phyloP scores from a whole-genome alignment of 306 rosid genomes.

The Echinosophora koreensis region DNA sequence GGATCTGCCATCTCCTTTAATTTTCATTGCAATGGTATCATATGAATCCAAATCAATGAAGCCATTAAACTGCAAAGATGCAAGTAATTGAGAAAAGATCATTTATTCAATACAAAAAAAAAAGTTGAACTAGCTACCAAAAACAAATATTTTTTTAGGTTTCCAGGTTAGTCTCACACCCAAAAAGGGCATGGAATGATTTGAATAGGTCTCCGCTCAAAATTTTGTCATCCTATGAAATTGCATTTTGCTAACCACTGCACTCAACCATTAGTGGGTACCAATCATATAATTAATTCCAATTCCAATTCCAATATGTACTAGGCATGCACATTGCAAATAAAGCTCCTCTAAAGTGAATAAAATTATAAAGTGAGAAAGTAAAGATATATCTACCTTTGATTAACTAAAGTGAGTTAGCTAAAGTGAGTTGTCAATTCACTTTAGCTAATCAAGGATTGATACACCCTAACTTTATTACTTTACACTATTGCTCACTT shows the following conservation, averaged over 20 bases:
- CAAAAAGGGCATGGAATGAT: neutral
- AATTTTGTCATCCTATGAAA: neutral
- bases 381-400: no score
- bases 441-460: no score
- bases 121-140: slow-evolving; percentile 13
- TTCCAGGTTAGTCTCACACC: neutral
- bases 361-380: no score
- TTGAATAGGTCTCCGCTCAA: neutral
- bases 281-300: slow-evolving; percentile 22
- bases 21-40: slow-evolving; percentile 84
- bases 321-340: neutral
- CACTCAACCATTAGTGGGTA: neutral
- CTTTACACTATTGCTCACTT: no score
- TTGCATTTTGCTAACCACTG: neutral
- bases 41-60: slow-evolving; percentile 86
- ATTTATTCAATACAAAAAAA: neutral
- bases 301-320: slow-evolving; percentile 2
- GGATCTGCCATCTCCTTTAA: slow-evolving; percentile 91
- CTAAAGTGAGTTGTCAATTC: no score
- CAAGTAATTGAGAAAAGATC: slow-evolving; percentile 22
- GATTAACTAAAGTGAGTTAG: no score
- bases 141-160: neutral
- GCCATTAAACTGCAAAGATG: slow-evolving; percentile 77
- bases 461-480: no score
- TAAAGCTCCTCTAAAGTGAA: no score